phyloP scores from a whole-genome alignment of 2,329 filamentous ascomycete genomes.

The Dactylellina leptospora region DNA sequence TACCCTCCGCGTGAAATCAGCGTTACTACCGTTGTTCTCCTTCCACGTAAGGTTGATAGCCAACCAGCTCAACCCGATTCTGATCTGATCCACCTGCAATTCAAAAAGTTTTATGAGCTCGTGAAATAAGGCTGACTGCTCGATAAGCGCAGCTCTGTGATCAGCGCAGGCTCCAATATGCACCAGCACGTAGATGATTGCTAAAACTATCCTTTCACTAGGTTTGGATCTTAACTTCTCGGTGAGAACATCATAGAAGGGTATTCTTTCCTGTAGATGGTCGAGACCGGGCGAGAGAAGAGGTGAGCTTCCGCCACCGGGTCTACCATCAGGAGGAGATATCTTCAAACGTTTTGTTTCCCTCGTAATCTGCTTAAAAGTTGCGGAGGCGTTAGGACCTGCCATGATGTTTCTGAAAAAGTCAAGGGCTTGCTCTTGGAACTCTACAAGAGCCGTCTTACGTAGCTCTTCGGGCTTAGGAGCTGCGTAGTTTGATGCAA shows the following conservation, averaged over 20 bases:
- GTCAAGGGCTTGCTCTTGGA: slow-evolving; percentile 90
- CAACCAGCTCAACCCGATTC: slow-evolving; percentile 81
- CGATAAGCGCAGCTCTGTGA: slow-evolving; percentile 76
- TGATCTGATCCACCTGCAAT: slow-evolving; percentile 76
- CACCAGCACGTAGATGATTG: slow-evolving; percentile 82
- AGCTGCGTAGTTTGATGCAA: slow-evolving; percentile 27
- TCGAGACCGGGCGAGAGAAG: slow-evolving; percentile 22
- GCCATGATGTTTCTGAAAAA: slow-evolving; percentile 90
- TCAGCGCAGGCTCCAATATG: slow-evolving; percentile 86
- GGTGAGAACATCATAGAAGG: slow-evolving; percentile 42
- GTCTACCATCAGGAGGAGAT: slow-evolving; percentile 58
- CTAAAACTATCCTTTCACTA: slow-evolving; percentile 72
- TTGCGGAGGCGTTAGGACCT: slow-evolving; percentile 68
- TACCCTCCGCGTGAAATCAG: slow-evolving; percentile 72
- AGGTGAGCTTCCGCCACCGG: background rate
- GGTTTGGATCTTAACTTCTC: slow-evolving; percentile 52
- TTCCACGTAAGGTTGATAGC: slow-evolving; percentile 83
- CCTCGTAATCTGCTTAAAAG: slow-evolving; percentile 85
- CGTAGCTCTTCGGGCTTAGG: slow-evolving; percentile 37
- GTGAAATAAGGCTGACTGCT: slow-evolving; percentile 78
- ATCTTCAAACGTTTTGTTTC: slow-evolving; percentile 61
- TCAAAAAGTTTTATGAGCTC: slow-evolving; percentile 77
- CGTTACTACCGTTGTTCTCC: slow-evolving; percentile 75
- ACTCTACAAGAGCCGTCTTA: slow-evolving; percentile 63
- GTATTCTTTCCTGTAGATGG: slow-evolving; percentile 31